Conservation (phyloP, 169 alveolate genomes). For the Eimeria sp. region DNA sequence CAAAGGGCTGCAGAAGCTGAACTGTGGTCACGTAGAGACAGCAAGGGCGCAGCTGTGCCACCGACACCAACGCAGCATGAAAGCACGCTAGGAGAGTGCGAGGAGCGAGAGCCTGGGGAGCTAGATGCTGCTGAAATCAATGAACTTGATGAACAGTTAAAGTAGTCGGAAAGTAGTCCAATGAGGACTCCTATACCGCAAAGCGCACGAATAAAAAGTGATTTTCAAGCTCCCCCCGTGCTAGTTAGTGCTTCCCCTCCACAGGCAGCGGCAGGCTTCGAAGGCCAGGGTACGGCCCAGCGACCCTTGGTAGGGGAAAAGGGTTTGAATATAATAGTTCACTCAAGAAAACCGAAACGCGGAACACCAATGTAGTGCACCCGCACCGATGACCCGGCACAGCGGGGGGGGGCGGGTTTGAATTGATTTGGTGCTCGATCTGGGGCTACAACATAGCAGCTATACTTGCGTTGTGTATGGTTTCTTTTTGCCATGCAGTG, state of each 20-base stretch:
- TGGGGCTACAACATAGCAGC: neutral
- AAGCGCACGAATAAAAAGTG: neutral
- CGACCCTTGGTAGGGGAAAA: neutral
- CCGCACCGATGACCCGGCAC: neutral
- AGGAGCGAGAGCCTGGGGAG: conserved; percentile 70
- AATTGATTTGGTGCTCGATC: neutral
- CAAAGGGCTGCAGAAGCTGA: conserved; percentile 3
- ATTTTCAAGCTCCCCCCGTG: neutral
- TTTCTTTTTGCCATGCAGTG: neutral
- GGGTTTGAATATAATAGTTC: neutral
- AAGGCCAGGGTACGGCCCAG: neutral
- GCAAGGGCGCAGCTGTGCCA: neutral
- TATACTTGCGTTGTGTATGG: neutral
- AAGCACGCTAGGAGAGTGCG: neutral
- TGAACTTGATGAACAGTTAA: neutral
- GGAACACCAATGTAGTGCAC: conserved; percentile 4
- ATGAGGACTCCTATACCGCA: neutral
- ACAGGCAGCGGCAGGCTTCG: neutral
- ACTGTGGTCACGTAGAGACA: neutral
- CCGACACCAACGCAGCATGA: neutral
- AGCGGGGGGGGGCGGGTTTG: neutral
- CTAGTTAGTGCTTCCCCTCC: neutral
- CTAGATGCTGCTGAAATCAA: conserved; percentile 5
- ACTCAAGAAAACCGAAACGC: neutral
- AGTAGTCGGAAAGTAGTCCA: too few species aligned